phyloP scores from a whole-genome alignment of 768 basidiomycete genomes.

The Serpula lacrymans region DNA sequence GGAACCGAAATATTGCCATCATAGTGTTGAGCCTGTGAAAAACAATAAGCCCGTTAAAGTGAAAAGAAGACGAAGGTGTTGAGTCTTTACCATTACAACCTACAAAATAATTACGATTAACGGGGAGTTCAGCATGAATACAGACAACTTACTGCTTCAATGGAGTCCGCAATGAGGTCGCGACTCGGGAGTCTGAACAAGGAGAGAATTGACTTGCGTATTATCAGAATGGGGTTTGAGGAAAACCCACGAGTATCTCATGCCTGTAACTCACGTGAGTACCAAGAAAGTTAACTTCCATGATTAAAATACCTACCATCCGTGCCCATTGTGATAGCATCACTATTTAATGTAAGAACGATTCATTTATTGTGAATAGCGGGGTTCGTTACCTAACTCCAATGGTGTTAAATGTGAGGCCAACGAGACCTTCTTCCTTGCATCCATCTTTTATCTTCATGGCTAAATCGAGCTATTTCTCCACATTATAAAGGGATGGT shows the following conservation, averaged over 20 bases:
- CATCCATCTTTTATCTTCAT: slow-evolving; percentile 81
- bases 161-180: slow-evolving; percentile 86
- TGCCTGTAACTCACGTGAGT: slow-evolving; percentile 45
- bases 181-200: slow-evolving; percentile 69
- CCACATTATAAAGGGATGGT: slow-evolving; percentile 2
- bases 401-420: slow-evolving; percentile 81
- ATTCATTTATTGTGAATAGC: slow-evolving; percentile 1
- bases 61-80: background rate
- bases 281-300: slow-evolving; percentile 1
- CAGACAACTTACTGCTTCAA: slow-evolving; percentile 67
- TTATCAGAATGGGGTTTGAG: background rate
- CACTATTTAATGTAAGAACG: slow-evolving; percentile 37
- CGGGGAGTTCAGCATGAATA: background rate
- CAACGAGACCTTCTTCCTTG: slow-evolving; percentile 74
- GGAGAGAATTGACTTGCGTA: slow-evolving; percentile 3
- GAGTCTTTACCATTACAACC: slow-evolving; percentile 50
- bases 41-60: background rate
- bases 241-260: slow-evolving; percentile 76
- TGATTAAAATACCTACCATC: slow-evolving; percentile 51
- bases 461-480: slow-evolving; percentile 69
- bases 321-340: slow-evolving; percentile 89
- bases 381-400: slow-evolving; percentile 61
- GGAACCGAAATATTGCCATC: slow-evolving; percentile 86
- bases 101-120: slow-evolving; percentile 15
- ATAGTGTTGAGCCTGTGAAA: slow-evolving; percentile 73